A percentile compares a stretch with the other conserved stretches of the same genome.
These are phyloP conservation scores for Kregervanrija delftensis DNA, from an alignment of 805 yeast genomes.

Conservation along the genomic window DNA sequence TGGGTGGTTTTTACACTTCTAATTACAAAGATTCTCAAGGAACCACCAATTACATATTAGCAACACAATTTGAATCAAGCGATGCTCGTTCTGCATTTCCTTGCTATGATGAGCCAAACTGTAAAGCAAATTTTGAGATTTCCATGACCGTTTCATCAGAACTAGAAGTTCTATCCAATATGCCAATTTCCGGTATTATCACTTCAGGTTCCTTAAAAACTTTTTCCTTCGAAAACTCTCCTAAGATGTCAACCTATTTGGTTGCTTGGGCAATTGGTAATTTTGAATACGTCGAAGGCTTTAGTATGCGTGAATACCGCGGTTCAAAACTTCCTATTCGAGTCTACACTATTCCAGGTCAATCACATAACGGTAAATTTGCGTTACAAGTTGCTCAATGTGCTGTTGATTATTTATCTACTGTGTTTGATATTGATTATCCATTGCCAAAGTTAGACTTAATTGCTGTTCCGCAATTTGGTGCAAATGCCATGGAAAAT, in stretches of 20 bases:
- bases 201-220: conserved; percentile 14
- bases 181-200: conserved; percentile 30
- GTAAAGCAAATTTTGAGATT: conserved; percentile 51
- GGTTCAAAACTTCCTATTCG: conserved; percentile 41
- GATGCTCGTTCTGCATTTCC: conserved; percentile 56
- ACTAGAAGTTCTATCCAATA: conserved; percentile 39
- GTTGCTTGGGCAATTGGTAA: conserved; percentile 56
- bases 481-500: conserved; percentile 89
- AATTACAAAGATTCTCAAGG: conserved; percentile 33
- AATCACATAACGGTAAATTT: conserved; percentile 37
- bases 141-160: conserved; percentile 28
- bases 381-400: conserved; percentile 43
- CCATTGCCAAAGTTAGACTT: conserved; percentile 81
- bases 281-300: conserved; percentile 44
- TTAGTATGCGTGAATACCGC: conserved; percentile 33
- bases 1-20: conserved; percentile 52
- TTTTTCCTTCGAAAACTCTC: conserved; percentile 39
- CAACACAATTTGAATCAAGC: conserved; percentile 54
- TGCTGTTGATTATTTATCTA: conserved; percentile 43
- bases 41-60: conserved; percentile 32
- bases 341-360: conserved; percentile 47
- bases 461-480: conserved; percentile 70
- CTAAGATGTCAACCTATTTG: conserved; percentile 49
- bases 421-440: conserved; percentile 45
- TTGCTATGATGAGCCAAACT: conserved; percentile 49